Percentiles rank a stretch among this genome's conserved stretches.
These are phyloP conservation scores for Centrapalus pauciflorus DNA, from an alignment of 129 eudicot species.

Conservation along the genomic window DNA sequence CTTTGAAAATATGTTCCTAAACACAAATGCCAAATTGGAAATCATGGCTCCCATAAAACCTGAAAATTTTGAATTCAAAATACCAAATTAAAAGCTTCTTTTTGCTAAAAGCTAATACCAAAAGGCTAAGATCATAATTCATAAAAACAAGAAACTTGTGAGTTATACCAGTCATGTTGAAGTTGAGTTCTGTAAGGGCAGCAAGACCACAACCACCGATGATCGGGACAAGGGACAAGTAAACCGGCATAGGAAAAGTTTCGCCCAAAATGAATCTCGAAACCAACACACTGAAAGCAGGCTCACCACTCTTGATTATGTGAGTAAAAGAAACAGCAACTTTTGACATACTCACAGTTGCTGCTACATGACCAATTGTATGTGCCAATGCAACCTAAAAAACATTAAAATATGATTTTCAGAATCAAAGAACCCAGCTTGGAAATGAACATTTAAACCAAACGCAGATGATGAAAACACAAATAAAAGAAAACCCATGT, in stretches of 20 bases:
- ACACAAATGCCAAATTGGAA: conserved; percentile 73
- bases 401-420: conserved; percentile 14
- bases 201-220: conserved; percentile 75
- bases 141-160: conserved; percentile 19
- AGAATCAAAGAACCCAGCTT: background rate
- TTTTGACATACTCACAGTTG: conserved; percentile 81
- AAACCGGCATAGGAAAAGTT: conserved; percentile 57
- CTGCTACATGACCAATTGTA: conserved; percentile 80
- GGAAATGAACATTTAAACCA: background rate
- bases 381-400: conserved; percentile 79
- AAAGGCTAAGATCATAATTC: background rate
- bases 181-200: conserved; percentile 68
- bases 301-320: conserved; percentile 72
- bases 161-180: conserved; percentile 72
- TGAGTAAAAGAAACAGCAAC: conserved; percentile 77
- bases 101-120: background rate
- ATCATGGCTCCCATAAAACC: conserved; percentile 86
- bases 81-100: conserved; percentile 1
- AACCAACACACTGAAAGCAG: conserved; percentile 75
- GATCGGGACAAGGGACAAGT: conserved; percentile 60
- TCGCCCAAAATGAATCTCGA: conserved; percentile 65
- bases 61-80: conserved; percentile 22
- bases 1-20: conserved; percentile 66
- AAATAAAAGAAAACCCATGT: conserved; percentile 2
- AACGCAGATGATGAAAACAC: conserved; percentile 1